Conservation (phyloP, 1,139 yeast genomes). For the Candida sp. region DNA sequence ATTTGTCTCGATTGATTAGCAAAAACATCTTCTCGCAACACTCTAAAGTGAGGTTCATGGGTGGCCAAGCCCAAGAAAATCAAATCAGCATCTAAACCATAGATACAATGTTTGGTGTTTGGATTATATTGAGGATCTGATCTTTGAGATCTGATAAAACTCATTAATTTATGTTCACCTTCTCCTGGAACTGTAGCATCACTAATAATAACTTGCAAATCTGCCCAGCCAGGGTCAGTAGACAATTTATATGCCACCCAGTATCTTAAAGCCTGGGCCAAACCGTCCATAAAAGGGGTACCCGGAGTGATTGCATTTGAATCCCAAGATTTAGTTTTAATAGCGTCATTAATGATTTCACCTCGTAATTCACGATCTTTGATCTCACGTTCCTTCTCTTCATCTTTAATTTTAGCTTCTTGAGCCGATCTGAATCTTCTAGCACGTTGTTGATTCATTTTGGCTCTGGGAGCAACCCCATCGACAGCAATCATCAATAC, state of each 20-base stretch:
- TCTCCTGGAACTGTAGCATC: conserved; percentile 99
- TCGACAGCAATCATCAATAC: conserved; percentile 94
- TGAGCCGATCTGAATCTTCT: conserved; percentile 94
- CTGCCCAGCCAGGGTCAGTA: conserved; percentile 89
- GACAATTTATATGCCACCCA: conserved; percentile 88
- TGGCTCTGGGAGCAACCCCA: conserved; percentile 99
- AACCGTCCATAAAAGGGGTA: conserved; percentile 92
- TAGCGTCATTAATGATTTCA: conserved; percentile 60
- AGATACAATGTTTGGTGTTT: conserved; percentile 88
- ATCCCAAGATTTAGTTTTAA: conserved; percentile 71
- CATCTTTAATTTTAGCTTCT: conserved; percentile 65
- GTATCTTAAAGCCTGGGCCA: conserved; percentile 79
- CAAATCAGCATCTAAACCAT: conserved; percentile 97
- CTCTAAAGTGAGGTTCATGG: conserved; percentile 95
- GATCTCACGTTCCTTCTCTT: conserved; percentile 54
- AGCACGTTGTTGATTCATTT: conserved; percentile 97
- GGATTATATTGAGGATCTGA: conserved; percentile 85
- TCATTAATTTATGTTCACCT: conserved; percentile 99
- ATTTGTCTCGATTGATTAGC: conserved; percentile 56
- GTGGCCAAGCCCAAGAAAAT: conserved; percentile 94
- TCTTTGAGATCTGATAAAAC: conserved; percentile 81
- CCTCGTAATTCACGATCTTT: conserved; percentile 56
- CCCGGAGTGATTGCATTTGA: conserved; percentile 99
- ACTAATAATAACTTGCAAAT: conserved; percentile 78
- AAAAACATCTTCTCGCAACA: conserved; percentile 94